A percentile compares a stretch with the other conserved stretches of the same genome.
phyloP scores from a whole-genome alignment of 768 basidiomycete genomes.

The Pulveroboletus sp. region DNA sequence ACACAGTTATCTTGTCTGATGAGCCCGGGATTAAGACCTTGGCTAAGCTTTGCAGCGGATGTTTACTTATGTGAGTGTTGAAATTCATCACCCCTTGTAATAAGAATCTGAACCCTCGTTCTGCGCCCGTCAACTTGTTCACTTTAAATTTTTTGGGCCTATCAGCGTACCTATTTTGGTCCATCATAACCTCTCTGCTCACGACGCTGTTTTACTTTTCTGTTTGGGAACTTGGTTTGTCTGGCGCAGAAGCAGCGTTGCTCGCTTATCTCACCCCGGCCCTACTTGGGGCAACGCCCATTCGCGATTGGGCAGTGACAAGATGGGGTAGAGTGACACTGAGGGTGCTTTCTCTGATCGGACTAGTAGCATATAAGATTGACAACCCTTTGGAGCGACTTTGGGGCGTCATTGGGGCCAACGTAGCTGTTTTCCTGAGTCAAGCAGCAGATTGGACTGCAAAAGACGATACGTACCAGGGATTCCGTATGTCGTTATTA shows the following conservation, averaged over 20 bases:
- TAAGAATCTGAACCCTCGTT: conserved; percentile 4
- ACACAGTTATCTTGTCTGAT: neutral
- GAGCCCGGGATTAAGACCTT: conserved; percentile 7
- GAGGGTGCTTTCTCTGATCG: conserved; percentile 46
- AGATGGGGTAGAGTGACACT: conserved; percentile 46
- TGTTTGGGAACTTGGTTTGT: conserved; percentile 83
- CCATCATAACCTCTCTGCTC: conserved; percentile 72
- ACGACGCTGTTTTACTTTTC: conserved; percentile 89
- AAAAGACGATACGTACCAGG: conserved; percentile 41
- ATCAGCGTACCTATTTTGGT: conserved; percentile 77
- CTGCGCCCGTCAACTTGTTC: neutral
- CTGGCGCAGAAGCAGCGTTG: conserved; percentile 75
- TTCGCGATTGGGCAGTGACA: conserved; percentile 45
- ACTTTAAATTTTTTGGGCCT: neutral
- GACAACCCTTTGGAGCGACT: conserved; percentile 52
- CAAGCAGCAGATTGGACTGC: conserved; percentile 52
- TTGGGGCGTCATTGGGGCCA: conserved; percentile 52
- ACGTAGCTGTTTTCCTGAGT: conserved; percentile 44
- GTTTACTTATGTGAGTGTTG: conserved; percentile 50
- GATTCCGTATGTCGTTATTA: conserved; percentile 37
- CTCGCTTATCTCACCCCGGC: conserved; percentile 67
- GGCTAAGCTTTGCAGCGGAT: conserved; percentile 38
- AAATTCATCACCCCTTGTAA: neutral
- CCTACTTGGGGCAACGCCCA: conserved; percentile 45
- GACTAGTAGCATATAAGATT: conserved; percentile 48